phyloP scores from a whole-genome alignment of 345 rosid species.

The Ceriops zippeliana region DNA sequence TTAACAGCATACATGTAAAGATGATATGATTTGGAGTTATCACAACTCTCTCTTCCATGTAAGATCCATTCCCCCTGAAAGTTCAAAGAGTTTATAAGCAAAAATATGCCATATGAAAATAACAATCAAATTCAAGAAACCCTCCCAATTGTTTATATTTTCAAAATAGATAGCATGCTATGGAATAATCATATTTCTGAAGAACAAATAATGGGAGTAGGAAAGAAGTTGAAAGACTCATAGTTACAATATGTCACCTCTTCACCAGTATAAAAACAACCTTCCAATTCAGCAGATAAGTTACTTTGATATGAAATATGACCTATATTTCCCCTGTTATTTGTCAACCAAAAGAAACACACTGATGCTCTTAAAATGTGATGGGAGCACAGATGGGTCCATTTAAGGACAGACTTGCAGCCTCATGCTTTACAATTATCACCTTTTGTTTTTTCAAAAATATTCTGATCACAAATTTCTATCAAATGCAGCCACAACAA shows the following conservation, averaged over 20 bases:
- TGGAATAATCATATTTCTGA: neutral
- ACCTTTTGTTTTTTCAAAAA: neutral
- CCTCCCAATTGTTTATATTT: neutral
- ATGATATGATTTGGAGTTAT: constrained; percentile 47
- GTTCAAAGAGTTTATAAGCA: constrained; percentile 17
- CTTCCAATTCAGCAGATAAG: too few relatives aligned
- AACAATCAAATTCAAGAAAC: neutral
- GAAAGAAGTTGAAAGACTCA: too few relatives aligned
- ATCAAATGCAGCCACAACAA: neutral
- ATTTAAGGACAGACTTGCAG: too few relatives aligned
- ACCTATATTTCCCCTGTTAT: neutral
- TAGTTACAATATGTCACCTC: too few relatives aligned
- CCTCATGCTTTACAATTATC: neutral
- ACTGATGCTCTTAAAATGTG: neutral
- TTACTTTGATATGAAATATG: neutral
- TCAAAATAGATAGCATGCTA: neutral
- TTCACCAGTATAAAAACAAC: too few relatives aligned
- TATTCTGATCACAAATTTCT: neutral
- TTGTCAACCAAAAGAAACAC: neutral
- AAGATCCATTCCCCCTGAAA: constrained; percentile 98
- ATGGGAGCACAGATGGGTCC: too few relatives aligned
- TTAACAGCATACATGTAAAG: constrained; percentile 72
- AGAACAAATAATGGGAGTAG: too few relatives aligned
- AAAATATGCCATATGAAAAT: constrained; percentile 1
- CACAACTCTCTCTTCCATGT: constrained; percentile 57